These are phyloP conservation scores for Malus asiatica DNA, from an alignment of 306 rosid genomes.

Conservation along the genomic window DNA sequence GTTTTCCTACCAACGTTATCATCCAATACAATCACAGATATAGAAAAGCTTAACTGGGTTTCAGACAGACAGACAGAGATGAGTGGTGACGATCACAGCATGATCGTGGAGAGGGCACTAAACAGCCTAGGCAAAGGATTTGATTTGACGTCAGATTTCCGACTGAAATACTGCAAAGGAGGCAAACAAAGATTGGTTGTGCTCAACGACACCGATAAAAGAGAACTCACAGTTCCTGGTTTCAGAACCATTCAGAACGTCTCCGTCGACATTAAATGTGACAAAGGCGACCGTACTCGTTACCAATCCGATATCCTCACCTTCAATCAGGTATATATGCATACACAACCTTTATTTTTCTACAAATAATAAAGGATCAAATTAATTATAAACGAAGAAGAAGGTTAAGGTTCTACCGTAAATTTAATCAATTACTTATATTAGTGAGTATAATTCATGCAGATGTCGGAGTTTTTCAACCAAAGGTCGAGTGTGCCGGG, in stretches of 20 bases:
- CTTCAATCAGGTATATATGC: constrained; percentile 45
- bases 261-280: constrained; percentile 71
- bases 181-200: constrained; percentile 47
- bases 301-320: constrained; percentile 65
- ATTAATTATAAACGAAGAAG: no score
- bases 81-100: constrained; percentile 16
- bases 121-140: constrained; percentile 84
- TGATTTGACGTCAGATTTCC: constrained; percentile 80
- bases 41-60: background rate
- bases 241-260: constrained; percentile 37
- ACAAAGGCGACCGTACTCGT: constrained; percentile 72
- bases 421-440: no score
- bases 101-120: constrained; percentile 40
- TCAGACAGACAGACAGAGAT: background rate
- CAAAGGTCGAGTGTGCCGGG: constrained; percentile 47
- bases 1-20: background rate
- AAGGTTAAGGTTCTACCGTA: no score
- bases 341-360: no score
- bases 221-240: constrained; percentile 47
- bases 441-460: background rate
- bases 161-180: constrained; percentile 79
- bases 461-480: constrained; percentile 87
- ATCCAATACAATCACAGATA: background rate
- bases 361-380: background rate
- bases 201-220: constrained; percentile 39